Conservation (phyloP, 495 filamentous ascomycete species). For the Delitschia confertaspora region DNA sequence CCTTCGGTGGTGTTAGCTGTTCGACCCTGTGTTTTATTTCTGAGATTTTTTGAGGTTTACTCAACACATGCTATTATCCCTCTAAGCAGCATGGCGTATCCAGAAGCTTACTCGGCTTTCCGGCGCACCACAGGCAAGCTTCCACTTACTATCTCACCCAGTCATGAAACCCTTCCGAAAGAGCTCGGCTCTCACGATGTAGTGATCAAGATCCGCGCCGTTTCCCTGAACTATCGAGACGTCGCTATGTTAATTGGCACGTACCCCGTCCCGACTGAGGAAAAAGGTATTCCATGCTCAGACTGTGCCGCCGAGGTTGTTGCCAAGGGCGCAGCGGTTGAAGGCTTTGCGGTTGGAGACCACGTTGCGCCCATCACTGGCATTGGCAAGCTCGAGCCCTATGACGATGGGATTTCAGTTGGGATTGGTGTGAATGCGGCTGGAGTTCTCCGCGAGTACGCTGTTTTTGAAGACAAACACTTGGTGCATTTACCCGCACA, state of each 20-base stretch:
- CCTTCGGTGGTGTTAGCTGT: too few species aligned
- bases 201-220: conserved; percentile 30
- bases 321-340: conserved; percentile 23
- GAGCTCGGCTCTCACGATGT: conserved; percentile 26
- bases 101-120: not conserved
- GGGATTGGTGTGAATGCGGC: not conserved
- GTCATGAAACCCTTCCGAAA: conserved; percentile 1
- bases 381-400: conserved; percentile 16
- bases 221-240: conserved; percentile 31
- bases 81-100: not conserved
- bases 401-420: conserved; percentile 24
- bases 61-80: too few species aligned
- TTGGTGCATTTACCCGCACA: conserved; percentile 28
- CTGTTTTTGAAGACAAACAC: conserved; percentile 27
- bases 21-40: too few species aligned
- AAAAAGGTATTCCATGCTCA: conserved; percentile 27
- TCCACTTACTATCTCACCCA: not conserved
- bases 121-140: not conserved
- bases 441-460: conserved; percentile 32
- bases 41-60: too few species aligned
- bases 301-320: conserved; percentile 28
- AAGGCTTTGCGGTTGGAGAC: conserved; percentile 32
- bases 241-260: conserved; percentile 31
- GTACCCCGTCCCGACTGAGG: conserved; percentile 24
- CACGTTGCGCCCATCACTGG: conserved; percentile 26